Evolutionary conservation across 2,329 filamentous ascomycete species (phyloP), one percentile per base, ranked within the genome.

Genomic region (Fusarium coicis): DNA sequence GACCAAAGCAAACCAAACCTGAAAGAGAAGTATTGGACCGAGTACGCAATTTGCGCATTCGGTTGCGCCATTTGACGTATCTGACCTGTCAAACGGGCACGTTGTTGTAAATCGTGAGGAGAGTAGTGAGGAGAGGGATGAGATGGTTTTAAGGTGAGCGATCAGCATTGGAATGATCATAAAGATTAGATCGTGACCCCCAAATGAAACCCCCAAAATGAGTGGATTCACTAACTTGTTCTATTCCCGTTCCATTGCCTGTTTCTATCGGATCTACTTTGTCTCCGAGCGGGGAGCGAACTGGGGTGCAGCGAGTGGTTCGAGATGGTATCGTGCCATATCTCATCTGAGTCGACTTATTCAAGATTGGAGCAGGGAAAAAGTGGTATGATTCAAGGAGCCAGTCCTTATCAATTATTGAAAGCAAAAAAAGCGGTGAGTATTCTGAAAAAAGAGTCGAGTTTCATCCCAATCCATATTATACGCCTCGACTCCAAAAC

Each of bases 381-480:
- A 53, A 54, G 54, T 74, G 59, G 53, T n/a, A 44, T 47, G 64
- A 72, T 39, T 23, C 37, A 30, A 39, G 55, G 57, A 56, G 37
- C 50, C 34, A 39, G 52, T 28, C 46, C 56, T 32, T 39, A 21
- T 30, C 43, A 63, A 63, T 56, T 61, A 57, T 21, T 19, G 10
- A 34, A 40, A 40, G 52, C 7, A 19, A 19, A 59, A 54, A 54
- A 59, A 70, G 46, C 68, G 54, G 58, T 49, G 64, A 61, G 46
- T 70, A 62, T 74, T 67, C 58, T 66, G n/a, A 58, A 61, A 61
- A 60, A 60, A 60, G 72, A 74, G 72, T 74, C 32, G 68, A 70
- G 73, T 73, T 74, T 66, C 63, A 44, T 52, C 40, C 21, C 64
- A 36, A 18, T 59, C 23, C 54, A 57, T 57, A 50, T 58, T 49